Base-by-base conservation (phyloP, 2,329 filamentous ascomycete genomes). In the Ophiostoma sp. region DNA sequence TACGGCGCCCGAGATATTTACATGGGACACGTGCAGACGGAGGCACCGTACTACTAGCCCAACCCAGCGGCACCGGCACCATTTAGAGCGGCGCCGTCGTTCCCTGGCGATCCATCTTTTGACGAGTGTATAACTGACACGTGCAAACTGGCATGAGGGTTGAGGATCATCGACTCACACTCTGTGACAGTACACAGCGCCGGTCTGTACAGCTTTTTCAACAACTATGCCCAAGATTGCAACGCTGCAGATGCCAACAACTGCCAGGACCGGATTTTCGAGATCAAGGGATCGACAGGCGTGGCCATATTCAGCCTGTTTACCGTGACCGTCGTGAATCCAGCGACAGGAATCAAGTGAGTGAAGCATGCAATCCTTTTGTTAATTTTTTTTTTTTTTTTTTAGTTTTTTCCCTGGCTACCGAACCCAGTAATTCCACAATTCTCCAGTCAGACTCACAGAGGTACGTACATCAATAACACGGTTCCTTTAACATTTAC, bases 1-100 rank as follows among this genome's bases (percentile, higher is more conserved):
- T 78, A 79, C 59, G 80, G 81, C 50, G 83, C 84, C 5, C 81
- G 83, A 77, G 83, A 85, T 78, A 79, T 85, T 78, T 85, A 83
- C 78, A 82, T 83, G 76, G 82, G 83, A 55, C 80, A 83, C 75
- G 85, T 86, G 73, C 85, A 86, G 76, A 82, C 73, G 1, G 74
- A 77, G 59, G 28, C 73, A 17, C 84, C 85, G 12, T 86, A 85
- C 82, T 42, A 75, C 73, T 12, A 86, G 76, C 66, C 61, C 9
- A 86, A 31, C 22, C 55, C 55, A 8, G 22, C 15, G 4, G 55
- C 55, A 31, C 22, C 55, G 17, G 17, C 17, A 12, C 45, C 45
- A 6, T 48, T 48, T 48, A 19, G 17, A 12, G 45, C 17, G 3
- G 45, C 45, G 12, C 45, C 45, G 3, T 48, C 45, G 11, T 48